Evolutionary conservation across 345 rosid species (phyloP).

Genomic region (Sisymbrium irio): DNA sequence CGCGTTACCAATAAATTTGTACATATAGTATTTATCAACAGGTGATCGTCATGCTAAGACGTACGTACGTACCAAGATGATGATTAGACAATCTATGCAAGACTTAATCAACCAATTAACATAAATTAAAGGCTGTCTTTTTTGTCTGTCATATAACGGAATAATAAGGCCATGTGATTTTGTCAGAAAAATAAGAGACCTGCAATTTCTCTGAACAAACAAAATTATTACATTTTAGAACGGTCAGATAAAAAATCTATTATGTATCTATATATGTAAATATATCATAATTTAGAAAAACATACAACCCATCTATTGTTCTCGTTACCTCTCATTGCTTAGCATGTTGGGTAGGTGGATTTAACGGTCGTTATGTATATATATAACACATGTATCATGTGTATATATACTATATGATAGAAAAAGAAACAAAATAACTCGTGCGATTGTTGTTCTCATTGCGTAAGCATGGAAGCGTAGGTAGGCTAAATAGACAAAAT

Average conservation of each 20-base stretch:
- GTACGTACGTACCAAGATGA: background rate
- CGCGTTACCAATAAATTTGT: background rate
- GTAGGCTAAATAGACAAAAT: too few species aligned
- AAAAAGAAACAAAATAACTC: background rate
- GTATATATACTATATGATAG: background rate
- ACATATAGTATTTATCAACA: background rate
- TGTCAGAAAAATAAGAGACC: background rate
- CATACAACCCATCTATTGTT: background rate
- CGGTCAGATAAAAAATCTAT: background rate
- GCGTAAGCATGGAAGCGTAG: background rate
- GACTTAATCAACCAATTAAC: background rate
- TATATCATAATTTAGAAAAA: background rate
- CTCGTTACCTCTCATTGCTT: background rate
- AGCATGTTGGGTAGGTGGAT: slow-evolving; percentile 7
- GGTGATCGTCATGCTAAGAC: background rate
- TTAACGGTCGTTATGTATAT: background rate
- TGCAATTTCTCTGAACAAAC: background rate
- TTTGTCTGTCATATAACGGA: background rate
- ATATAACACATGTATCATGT: too few species aligned
- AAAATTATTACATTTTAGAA: background rate
- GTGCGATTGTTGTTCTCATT: background rate
- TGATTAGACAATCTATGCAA: background rate
- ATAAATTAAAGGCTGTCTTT: background rate
- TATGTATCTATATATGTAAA: background rate
- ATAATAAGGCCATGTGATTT: background rate